phyloP scores from a whole-genome alignment of 257 asterid genomes.

The Datura wrightii region DNA sequence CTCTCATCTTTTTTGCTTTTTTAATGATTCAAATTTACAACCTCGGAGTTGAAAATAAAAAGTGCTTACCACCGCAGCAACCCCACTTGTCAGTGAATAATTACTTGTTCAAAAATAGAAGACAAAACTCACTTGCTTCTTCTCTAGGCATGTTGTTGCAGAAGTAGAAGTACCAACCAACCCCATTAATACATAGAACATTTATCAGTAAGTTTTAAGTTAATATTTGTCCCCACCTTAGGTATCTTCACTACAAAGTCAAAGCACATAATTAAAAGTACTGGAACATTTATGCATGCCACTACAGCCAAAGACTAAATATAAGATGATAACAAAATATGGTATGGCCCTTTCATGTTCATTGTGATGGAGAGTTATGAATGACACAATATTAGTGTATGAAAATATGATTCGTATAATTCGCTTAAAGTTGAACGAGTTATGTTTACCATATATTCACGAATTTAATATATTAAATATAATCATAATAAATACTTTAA shows the following conservation, averaged over 20 bases:
- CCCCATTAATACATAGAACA: not conserved
- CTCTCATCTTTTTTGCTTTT: too few relatives aligned
- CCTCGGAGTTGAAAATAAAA: too few relatives aligned
- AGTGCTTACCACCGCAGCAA: too few relatives aligned
- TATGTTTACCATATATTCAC: too few relatives aligned
- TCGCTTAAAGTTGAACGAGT: not conserved
- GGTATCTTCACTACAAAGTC: not conserved
- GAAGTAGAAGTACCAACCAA: not conserved
- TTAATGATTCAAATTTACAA: too few relatives aligned
- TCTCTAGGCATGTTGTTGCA: not conserved
- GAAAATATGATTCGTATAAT: not conserved
- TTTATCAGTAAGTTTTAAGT: not conserved
- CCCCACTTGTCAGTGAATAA: too few relatives aligned
- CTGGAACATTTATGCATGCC: not conserved
- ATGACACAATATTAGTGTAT: not conserved
- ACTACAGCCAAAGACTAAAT: not conserved
- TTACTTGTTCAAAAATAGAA: not conserved
- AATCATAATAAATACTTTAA: too few relatives aligned
- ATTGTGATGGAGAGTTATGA: not conserved
- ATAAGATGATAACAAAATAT: not conserved
- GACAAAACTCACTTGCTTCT: not conserved
- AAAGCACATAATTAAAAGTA: not conserved
- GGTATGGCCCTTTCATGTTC: not conserved
- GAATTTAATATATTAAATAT: too few relatives aligned
- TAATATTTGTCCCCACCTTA: not conserved